Base-by-base conservation (phyloP, 2,329 filamentous ascomycete species). In the Xylariaceae sp. region DNA sequence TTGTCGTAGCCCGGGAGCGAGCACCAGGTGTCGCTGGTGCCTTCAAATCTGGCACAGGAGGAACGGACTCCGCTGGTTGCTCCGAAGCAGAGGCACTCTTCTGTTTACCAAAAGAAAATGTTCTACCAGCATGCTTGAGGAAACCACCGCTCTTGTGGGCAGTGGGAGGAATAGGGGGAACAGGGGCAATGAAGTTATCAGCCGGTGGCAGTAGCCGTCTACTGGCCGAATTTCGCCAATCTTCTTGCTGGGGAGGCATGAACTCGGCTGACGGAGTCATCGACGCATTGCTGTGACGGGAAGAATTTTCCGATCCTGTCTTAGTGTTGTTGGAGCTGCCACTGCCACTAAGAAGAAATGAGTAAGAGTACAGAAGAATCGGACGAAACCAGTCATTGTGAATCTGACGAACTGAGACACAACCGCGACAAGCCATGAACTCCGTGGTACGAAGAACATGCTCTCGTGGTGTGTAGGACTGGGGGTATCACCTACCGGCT, bases 281-380 rank as follows among this genome's bases (percentile, higher is more conserved):
- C n/a, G 83, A 85, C 55, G 78, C 80, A 72, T 83, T 83, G 71
- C 83, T 85, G 70, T 85, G 81, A 68, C 82, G 80, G 53, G 83
- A 86, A 39, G 82, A 85, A 66, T 81, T 82, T 71, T 85, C 83
- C 64, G 81, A 84, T 54, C 78, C 78, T 61, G 81, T 81, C 72
- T 85, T 83, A 60, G 82, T 85, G 44, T 80, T 84, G 71, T 84
- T 85, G 67, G 82, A 85, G 49, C 82, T 80, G 66, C 81, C 82
- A 74, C 82, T 85, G 71, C 80, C 81, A 68, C 81, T 84, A 70
- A 61, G 53, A 53, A 66, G 62, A 56, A 7, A 68, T 74, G 62
- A 74, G 69, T 64, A 70, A 55, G 64, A 70, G 69, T 70, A 77
- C 71, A 77, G 73, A 71, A 67, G 23, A 30, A 30, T 30, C 23